phyloP scores from a whole-genome alignment of 2,329 filamentous ascomycete species.

The Zasmidium angulare region DNA sequence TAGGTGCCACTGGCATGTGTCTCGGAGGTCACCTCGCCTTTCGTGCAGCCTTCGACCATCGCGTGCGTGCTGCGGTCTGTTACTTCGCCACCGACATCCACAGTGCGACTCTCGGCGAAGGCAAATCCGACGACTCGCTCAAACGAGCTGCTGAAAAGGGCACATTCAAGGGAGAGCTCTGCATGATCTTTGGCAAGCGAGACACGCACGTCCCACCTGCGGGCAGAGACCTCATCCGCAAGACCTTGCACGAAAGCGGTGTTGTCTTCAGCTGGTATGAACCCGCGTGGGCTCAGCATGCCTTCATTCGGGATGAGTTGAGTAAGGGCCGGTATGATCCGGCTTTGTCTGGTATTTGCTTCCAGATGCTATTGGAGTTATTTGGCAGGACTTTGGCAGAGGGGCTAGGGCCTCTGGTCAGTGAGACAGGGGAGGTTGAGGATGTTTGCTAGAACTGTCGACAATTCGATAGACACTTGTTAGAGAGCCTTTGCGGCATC shows the following conservation, averaged over 20 bases:
- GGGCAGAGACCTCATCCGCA: slow-evolving; percentile 79
- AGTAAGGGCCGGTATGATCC: slow-evolving; percentile 91
- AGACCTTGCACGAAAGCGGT: slow-evolving; percentile 74
- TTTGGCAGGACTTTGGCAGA: slow-evolving; percentile 76
- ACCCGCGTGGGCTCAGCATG: slow-evolving; percentile 90
- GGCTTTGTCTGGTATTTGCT: slow-evolving; percentile 81
- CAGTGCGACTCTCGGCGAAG: slow-evolving; percentile 69
- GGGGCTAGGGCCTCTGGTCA: slow-evolving; percentile 71
- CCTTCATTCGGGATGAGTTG: slow-evolving; percentile 89
- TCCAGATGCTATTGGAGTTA: slow-evolving; percentile 83
- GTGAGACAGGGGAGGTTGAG: slow-evolving; percentile 42
- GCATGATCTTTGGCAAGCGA: slow-evolving; percentile 89
- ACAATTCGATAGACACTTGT: too few species aligned
- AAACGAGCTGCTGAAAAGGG: slow-evolving; percentile 47
- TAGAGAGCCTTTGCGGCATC: neutral
- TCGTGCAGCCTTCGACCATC: slow-evolving; percentile 69
- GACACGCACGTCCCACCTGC: slow-evolving; percentile 85
- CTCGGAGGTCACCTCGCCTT: slow-evolving; percentile 85
- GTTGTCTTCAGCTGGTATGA: slow-evolving; percentile 81
- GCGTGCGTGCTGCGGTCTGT: slow-evolving; percentile 74
- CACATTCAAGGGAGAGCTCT: slow-evolving; percentile 74
- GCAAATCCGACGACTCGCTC: slow-evolving; percentile 64
- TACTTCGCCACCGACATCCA: slow-evolving; percentile 96
- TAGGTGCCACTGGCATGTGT: slow-evolving; percentile 76
- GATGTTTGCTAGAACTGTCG: slow-evolving; percentile 36